Base-by-base conservation (phyloP, 1,284 basidiomycete genomes). In the Moesziomyces parantarcticus region DNA sequence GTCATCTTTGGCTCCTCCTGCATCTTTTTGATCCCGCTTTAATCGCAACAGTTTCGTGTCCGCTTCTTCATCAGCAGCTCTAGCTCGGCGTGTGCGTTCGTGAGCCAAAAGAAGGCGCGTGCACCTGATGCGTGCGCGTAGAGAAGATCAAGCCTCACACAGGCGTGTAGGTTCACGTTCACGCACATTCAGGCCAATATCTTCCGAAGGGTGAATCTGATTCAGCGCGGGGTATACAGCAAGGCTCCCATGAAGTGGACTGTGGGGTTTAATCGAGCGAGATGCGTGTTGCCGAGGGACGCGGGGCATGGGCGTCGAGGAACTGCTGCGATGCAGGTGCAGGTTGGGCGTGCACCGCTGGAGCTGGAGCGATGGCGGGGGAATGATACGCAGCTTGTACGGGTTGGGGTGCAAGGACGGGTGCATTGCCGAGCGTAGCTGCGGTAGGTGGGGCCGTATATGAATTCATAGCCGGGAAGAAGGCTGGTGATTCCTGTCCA, bases 221-320 rank as follows among this genome's bases (percentile, higher is more conserved):
- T 32, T 32, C 14, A 42, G 4, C 26, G 13, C 50, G 5, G 41
- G 16, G n/a, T 22, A 18, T 41, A 21, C 21, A 22, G 22, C 11
- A n/a, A 13, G 18, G 23, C 18, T 6, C 16, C 25, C 7, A 36
- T 23, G 16, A 11, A 39, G 29, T 6, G 40, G 3, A 22, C 4
- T 25, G 25, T 29, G 18, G 26, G 25, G 11, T 23, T 44, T 18
- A 68, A 26, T 68, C 65, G 20, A 68, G 50, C 10, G 58, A 68
- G 47, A 68, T 56, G 23, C 65, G 58, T 3, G 58, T 58, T 29
- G 54, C 36, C 4, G 64, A 47, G 20, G 64, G 64, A 13, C 42
- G 40, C 3, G 58, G 58, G 21, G 57, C 49, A 23, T 56, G 58
- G 9, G 53, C 22, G n/a, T 50, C 43, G 11, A 49, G 20, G 23